Evolutionary conservation across 768 basidiomycete genomes (phyloP).

Genomic region (Termitomyces sp.): DNA sequence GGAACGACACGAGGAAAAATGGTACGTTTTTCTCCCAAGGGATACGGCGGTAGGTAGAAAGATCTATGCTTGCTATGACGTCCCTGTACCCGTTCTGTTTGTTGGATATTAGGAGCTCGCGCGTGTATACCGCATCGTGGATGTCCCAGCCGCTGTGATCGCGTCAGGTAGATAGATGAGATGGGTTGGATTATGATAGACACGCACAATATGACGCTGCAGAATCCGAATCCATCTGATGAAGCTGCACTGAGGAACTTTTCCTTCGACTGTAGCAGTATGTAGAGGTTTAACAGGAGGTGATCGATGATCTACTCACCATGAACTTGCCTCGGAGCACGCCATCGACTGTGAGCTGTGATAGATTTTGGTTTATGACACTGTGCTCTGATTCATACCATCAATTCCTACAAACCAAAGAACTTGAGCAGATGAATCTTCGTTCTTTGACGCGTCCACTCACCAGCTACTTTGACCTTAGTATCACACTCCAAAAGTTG

Average conservation of each 20-base stretch:
- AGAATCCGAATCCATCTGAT: conserved; percentile 88
- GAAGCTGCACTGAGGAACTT: conserved; percentile 86
- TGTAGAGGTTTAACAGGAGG: conserved; percentile 3
- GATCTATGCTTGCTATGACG: conserved; percentile 81
- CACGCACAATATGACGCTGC: conserved; percentile 82
- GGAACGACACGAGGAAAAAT: conserved; percentile 90
- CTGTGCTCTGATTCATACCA: conserved; percentile 41
- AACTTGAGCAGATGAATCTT: background rate
- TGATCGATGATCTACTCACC: conserved; percentile 36
- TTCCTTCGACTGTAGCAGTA: conserved; percentile 67
- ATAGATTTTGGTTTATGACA: background rate
- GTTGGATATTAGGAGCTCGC: conserved; percentile 89
- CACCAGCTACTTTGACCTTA: conserved; percentile 94
- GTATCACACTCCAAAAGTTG: conserved; percentile 54
- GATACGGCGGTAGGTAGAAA: conserved; percentile 84
- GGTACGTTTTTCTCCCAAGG: conserved; percentile 92
- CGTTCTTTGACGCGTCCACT: conserved; percentile 24
- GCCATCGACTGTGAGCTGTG: conserved; percentile 69
- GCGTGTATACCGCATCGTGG: conserved; percentile 81
- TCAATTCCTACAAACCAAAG: conserved; percentile 49
- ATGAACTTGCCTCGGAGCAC: conserved; percentile 94
- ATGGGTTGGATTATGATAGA: background rate
- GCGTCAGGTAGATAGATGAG: background rate
- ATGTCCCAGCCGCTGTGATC: conserved; percentile 82
- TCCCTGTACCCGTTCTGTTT: conserved; percentile 91